Percentiles rank a stretch among this genome's conserved stretches.
These are phyloP conservation scores for Botrytis elliptica DNA, from an alignment of 2,329 filamentous ascomycete genomes.

Conservation along the genomic window DNA sequence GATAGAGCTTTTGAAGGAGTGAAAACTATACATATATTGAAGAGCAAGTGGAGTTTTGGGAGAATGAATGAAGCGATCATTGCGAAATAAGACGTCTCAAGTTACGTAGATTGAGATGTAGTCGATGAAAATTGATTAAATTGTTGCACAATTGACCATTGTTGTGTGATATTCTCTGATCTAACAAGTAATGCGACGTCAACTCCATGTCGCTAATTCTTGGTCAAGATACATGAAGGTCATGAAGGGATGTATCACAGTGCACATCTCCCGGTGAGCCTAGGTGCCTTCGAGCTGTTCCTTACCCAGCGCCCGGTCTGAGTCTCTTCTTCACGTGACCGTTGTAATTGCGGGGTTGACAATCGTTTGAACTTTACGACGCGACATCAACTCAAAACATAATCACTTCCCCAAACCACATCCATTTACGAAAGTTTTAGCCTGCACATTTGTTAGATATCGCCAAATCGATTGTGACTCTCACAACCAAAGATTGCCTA, in stretches of 20 bases:
- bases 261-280: not conserved
- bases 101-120: not conserved
- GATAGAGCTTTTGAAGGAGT: constrained; percentile 11
- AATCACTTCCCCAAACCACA: not conserved
- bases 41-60: constrained; percentile 16
- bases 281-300: not conserved
- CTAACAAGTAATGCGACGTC: not conserved
- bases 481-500: not conserved
- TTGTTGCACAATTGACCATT: not conserved
- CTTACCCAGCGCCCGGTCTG: not conserved
- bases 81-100: constrained; percentile 12
- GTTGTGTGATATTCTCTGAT: not conserved
- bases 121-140: constrained; percentile 19
- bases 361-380: not conserved
- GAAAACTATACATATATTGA: constrained; percentile 18
- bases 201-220: too few relatives aligned
- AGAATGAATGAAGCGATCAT: constrained; percentile 10
- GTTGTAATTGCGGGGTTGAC: not conserved
- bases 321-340: not conserved
- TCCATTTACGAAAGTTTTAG: not conserved
- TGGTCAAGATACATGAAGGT: not conserved
- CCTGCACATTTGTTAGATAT: not conserved
- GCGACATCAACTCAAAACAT: not conserved
- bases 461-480: accelerated
- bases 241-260: not conserved